Evolutionary conservation across 768 basidiomycete genomes (phyloP).

Genomic region (Suillus discolor): DNA sequence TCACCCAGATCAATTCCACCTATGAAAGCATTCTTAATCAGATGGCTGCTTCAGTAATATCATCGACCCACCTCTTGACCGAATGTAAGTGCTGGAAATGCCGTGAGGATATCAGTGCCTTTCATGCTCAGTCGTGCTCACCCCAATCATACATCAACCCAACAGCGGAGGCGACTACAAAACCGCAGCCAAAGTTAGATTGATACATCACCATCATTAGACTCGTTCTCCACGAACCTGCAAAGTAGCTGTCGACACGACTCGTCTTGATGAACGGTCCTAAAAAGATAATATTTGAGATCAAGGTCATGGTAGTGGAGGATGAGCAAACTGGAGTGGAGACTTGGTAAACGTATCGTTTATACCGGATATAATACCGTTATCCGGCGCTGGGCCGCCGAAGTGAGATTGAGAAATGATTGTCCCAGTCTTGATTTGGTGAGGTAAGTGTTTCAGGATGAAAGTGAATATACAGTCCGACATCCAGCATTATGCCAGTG

Average conservation of each 20-base stretch:
- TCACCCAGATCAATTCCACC: background rate
- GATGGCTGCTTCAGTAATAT: background rate
- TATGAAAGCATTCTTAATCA: background rate
- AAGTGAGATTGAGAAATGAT: background rate
- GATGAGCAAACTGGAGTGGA: background rate
- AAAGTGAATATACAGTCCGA: background rate
- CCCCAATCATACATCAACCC: conserved; percentile 1
- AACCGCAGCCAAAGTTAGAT: background rate
- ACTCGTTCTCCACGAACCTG: background rate
- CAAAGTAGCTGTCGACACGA: background rate
- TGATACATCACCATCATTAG: background rate
- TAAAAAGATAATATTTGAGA: background rate
- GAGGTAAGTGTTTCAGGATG: background rate
- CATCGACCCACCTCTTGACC: background rate
- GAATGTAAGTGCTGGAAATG: background rate
- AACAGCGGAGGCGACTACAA: background rate
- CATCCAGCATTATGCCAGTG: no score
- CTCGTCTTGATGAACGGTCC: background rate
- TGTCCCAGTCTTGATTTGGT: background rate
- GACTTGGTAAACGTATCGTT: background rate
- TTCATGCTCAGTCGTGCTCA: background rate
- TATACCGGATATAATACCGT: background rate
- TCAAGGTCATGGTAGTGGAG: background rate
- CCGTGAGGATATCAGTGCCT: background rate
- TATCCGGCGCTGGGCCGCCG: background rate